Base-by-base conservation (phyloP, 192 early-diverging fungal species). In the Mortierella alpina region DNA sequence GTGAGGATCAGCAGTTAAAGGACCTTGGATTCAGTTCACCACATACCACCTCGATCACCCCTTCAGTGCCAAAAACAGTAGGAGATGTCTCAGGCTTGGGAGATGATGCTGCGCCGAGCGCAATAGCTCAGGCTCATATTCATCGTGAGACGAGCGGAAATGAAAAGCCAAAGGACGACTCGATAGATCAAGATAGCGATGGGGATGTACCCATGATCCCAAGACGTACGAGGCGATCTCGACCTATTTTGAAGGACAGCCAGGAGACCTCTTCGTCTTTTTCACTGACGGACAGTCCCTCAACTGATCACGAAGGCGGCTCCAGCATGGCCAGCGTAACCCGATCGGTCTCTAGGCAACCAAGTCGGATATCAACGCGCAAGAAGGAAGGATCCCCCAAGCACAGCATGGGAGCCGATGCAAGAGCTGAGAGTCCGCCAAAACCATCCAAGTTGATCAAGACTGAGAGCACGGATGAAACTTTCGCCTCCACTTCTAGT, bases 381-480 rank as follows among this genome's bases (percentile, higher is more conserved):
- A 40, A 55, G 14, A 58, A 39, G 42, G 71, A 66, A 57, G 64
- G 64, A 10, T 65, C 63, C 7, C 72, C 64, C 2, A 74, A 74
- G 41, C 72, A 74, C 45, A 18, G 57, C 31, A 45, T 61, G 1
- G 63, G 59, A 6, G 56, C 57, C 31, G 72, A 74, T 42, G 15
- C 63, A 13, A 58, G 54, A 31, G 22, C 8, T 2, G 64, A 61
- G n/a, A 39, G n/a, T 14, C 20, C 63, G 13, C 46, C 54, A 4
- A 74, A 74, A n/a, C 56, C 53, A 4, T 10, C 55, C 18, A 74
- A 74, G 49, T 31, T 57, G 18, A 65, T 73, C 39, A 73, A 47
- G 40, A 63, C 54, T 12, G 63, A 73, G 48, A 73, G 71, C 7
- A 41, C 15, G 14, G 54, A 50, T n/a, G 63, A 53, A 17, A 20